Evolutionary conservation across 257 asterid genomes (phyloP).

Genomic region (Capsicum rhomboideum): DNA sequence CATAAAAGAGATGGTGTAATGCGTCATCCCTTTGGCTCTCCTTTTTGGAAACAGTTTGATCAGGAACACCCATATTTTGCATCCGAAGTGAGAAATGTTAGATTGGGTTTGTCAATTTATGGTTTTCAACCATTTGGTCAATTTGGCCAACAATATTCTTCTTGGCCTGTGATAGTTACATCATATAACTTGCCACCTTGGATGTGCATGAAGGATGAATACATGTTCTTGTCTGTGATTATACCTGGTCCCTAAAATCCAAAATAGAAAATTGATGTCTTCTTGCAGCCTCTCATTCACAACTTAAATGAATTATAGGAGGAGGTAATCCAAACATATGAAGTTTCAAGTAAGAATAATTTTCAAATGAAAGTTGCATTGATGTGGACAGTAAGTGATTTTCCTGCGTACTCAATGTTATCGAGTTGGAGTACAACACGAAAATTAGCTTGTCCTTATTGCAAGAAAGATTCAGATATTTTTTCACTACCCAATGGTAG

Average conservation of each 20-base stretch:
- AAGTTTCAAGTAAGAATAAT: background rate
- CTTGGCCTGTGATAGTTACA: too few species aligned
- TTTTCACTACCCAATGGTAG: background rate
- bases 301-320: background rate
- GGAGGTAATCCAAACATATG: background rate
- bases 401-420: too few species aligned
- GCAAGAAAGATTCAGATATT: background rate
- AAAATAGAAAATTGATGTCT: too few species aligned
- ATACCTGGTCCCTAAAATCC: too few species aligned
- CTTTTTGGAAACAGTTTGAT: background rate
- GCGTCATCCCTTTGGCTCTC: background rate
- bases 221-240: too few species aligned
- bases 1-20: too few species aligned
- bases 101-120: background rate
- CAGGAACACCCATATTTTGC: background rate
- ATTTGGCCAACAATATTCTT: background rate
- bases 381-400: too few species aligned
- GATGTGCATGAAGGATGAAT: too few species aligned
- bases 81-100: too few species aligned
- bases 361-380: background rate
- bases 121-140: background rate
- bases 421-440: too few species aligned
- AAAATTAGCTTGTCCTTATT: too few species aligned
- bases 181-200: too few species aligned
- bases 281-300: background rate